Evolutionary conservation across 75 land plant species (phyloP).

Genomic region (Chamaecyparis obtusa): DNA sequence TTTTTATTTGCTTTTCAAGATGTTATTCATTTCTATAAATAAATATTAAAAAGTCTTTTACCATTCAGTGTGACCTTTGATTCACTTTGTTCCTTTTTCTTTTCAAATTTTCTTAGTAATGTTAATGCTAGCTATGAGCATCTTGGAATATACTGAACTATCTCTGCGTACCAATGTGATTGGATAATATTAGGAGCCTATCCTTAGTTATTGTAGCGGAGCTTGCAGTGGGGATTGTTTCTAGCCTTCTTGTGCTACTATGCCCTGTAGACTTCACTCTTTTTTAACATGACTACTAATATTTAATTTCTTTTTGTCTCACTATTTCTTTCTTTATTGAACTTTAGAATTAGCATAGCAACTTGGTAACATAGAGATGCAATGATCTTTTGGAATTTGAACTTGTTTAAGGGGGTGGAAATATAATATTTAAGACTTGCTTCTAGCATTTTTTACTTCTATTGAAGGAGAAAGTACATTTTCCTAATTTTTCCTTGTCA

Average conservation of each 20-base stretch:
- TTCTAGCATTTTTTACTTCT: background rate
- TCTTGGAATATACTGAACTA: background rate
- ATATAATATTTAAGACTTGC: background rate
- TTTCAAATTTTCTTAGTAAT: background rate
- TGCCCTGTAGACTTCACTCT: background rate
- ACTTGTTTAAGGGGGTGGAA: too few relatives aligned
- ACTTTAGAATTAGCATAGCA: background rate
- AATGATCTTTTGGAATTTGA: background rate
- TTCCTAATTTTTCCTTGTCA: background rate
- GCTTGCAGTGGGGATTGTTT: background rate
- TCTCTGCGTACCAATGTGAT: background rate
- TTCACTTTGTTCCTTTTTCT: background rate
- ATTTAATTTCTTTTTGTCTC: background rate
- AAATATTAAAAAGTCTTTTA: background rate
- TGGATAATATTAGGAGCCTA: background rate
- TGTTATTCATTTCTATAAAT: background rate
- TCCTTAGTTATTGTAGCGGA: background rate
- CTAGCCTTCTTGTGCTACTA: background rate
- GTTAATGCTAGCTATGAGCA: background rate
- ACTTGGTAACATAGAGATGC: background rate
- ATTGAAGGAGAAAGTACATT: background rate
- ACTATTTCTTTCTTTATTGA: background rate
- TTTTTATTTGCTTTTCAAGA: background rate
- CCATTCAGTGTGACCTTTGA: background rate
- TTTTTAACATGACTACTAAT: background rate